phyloP scores from a whole-genome alignment of 352 stramenopile genomes.

The Aphanomyces euteiches region DNA sequence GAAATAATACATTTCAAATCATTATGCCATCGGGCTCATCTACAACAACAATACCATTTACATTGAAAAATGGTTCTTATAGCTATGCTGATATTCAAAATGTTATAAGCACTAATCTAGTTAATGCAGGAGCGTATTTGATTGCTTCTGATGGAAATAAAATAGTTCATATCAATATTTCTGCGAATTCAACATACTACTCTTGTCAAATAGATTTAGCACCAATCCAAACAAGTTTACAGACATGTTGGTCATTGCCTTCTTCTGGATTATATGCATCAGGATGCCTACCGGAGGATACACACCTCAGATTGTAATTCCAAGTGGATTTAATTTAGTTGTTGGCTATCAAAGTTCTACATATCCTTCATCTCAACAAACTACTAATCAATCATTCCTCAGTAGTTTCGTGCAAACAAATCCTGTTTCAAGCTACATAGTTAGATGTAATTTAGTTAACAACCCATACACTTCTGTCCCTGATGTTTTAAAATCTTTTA shows the following conservation, averaged over 20 bases:
- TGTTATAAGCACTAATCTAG: slow-evolving; percentile 29
- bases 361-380: background rate
- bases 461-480: background rate
- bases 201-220: slow-evolving; percentile 27
- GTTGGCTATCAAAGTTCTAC: background rate
- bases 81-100: slow-evolving; percentile 32
- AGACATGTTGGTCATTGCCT: slow-evolving; percentile 29
- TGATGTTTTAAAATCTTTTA: background rate
- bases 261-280: slow-evolving; percentile 30
- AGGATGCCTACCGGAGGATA: slow-evolving; percentile 29
- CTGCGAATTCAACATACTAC: slow-evolving; percentile 33
- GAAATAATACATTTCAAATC: slow-evolving; percentile 32
- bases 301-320: background rate
- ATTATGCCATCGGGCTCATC: slow-evolving; percentile 31
- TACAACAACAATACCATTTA: slow-evolving; percentile 27
- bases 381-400: background rate
- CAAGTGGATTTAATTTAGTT: background rate
- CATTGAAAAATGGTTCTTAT: slow-evolving; percentile 32
- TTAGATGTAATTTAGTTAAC: slow-evolving; percentile 8
- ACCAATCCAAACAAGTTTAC: slow-evolving; percentile 27
- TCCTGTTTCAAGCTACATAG: background rate
- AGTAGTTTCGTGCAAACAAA: background rate
- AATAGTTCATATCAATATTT: slow-evolving; percentile 32
- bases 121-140: slow-evolving; percentile 33
- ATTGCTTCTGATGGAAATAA: slow-evolving; percentile 31